Evolutionary conservation across 1,284 basidiomycete genomes (phyloP).

Genomic region (Cryptococcus amylolentus): DNA sequence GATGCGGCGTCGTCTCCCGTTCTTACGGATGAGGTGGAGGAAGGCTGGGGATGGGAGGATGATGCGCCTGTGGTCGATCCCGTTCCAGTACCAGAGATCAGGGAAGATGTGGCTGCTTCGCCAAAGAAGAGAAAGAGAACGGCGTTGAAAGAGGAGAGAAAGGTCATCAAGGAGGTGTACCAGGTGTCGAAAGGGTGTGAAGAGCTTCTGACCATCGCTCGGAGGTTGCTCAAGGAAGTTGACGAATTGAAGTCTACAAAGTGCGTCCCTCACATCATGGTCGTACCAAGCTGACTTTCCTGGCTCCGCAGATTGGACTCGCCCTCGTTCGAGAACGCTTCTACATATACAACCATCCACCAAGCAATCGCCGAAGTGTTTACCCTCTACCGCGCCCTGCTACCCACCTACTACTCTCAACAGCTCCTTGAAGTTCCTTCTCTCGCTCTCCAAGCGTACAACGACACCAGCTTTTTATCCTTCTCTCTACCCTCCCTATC

Average conservation of each 20-base stretch:
- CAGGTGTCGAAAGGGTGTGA: slow-evolving; percentile 47
- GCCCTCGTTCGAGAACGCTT: slow-evolving; percentile 14
- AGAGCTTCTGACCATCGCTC: slow-evolving; percentile 60
- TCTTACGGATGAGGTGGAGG: background rate
- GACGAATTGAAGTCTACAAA: slow-evolving; percentile 20
- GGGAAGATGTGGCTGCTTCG: background rate
- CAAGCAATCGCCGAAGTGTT: slow-evolving; percentile 62
- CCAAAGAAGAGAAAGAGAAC: slow-evolving; percentile 13
- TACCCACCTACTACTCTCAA: slow-evolving; percentile 64
- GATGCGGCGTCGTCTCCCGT: background rate
- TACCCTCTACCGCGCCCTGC: slow-evolving; percentile 76
- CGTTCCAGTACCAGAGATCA: no score
- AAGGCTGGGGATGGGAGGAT: slow-evolving; percentile 13
- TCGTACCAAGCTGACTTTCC: background rate
- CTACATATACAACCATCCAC: slow-evolving; percentile 12
- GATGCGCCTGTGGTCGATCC: background rate
- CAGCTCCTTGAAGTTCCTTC: slow-evolving; percentile 59
- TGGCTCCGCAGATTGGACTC: slow-evolving; percentile 14
- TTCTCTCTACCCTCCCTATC: slow-evolving; percentile 49
- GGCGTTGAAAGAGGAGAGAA: slow-evolving; percentile 26
- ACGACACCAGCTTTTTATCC: slow-evolving; percentile 76
- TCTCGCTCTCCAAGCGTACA: slow-evolving; percentile 73
- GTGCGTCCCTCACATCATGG: slow-evolving; percentile 19
- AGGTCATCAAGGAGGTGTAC: slow-evolving; percentile 28
- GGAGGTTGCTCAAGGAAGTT: slow-evolving; percentile 43